Evolutionary conservation across 2,329 filamentous ascomycete species (phyloP).

Genomic region (Rachicladosporium sp.): DNA sequence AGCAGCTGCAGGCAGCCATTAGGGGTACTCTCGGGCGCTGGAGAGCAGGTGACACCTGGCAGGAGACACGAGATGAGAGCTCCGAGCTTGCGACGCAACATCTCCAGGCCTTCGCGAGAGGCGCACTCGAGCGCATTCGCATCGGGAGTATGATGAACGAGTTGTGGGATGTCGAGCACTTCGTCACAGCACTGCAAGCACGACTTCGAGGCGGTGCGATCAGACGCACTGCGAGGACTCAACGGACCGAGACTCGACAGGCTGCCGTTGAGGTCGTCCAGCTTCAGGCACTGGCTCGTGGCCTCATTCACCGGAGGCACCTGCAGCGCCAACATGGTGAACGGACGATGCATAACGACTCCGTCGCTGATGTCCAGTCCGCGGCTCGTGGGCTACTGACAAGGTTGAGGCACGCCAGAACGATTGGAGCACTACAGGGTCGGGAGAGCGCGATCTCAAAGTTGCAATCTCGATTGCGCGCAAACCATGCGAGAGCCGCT

Average conservation of each 20-base stretch:
- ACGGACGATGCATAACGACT: conserved; percentile 15
- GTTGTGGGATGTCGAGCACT: conserved; percentile 74
- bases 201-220: conserved; percentile 41
- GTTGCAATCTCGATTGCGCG: conserved; percentile 56
- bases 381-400: conserved; percentile 29
- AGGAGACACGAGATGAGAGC: conserved; percentile 21
- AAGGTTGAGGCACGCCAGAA: conserved; percentile 22
- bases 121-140: conserved; percentile 62
- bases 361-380: conserved; percentile 27
- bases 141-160: conserved; percentile 74
- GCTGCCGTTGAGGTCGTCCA: conserved; percentile 47
- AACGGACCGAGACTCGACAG: conserved; percentile 50
- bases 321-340: conserved; percentile 17
- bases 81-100: conserved; percentile 23
- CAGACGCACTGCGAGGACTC: conserved; percentile 30
- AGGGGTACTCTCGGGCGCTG: conserved; percentile 43
- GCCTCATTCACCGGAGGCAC: conserved; percentile 47
- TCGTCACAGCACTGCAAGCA: conserved; percentile 69
- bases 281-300: conserved; percentile 47
- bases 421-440: conserved; percentile 18
- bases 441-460: conserved; percentile 31
- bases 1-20: conserved; percentile 30
- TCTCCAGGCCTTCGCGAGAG: conserved; percentile 40
- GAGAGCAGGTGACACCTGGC: conserved; percentile 39
- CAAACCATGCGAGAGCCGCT: conserved; percentile 36